phyloP scores from a whole-genome alignment of 768 basidiomycete genomes.

The Mycena filopes region DNA sequence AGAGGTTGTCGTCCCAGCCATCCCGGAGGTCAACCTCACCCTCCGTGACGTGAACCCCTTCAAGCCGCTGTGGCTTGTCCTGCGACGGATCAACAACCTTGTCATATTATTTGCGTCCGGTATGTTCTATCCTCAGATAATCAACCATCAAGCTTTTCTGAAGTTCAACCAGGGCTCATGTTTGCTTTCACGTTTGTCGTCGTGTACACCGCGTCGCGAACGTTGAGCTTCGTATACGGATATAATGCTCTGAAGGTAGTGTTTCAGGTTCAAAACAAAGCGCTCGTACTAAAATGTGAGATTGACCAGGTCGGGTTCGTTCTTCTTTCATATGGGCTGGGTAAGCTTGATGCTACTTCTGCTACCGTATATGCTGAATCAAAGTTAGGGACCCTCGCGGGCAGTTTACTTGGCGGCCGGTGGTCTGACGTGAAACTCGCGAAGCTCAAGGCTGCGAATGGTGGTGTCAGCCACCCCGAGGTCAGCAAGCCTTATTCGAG shows the following conservation, averaged over 20 bases:
- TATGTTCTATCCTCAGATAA: constrained; percentile 46
- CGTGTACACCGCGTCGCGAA: constrained; percentile 79
- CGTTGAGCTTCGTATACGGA: constrained; percentile 68
- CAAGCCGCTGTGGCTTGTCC: constrained; percentile 65
- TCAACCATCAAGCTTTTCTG: background rate
- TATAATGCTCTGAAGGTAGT: constrained; percentile 67
- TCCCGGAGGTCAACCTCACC: constrained; percentile 58
- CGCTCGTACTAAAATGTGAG: no score
- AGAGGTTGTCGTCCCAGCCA: constrained; percentile 30
- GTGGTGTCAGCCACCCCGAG: constrained; percentile 68
- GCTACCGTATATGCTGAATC: background rate
- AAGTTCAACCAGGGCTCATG: constrained; percentile 59
- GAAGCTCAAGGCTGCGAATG: constrained; percentile 50
- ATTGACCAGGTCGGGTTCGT: constrained; percentile 68
- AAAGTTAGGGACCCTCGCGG: constrained; percentile 48
- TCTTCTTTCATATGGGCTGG: constrained; percentile 78
- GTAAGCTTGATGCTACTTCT: constrained; percentile 42
- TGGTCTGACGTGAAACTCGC: constrained; percentile 56
- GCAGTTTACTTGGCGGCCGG: constrained; percentile 56
- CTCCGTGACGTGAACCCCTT: constrained; percentile 82
- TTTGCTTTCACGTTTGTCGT: constrained; percentile 80
- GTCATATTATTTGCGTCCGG: constrained; percentile 74
- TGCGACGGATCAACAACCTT: constrained; percentile 75
- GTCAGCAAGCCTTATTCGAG: constrained; percentile 48
- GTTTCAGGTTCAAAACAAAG: no score